phyloP scores from a whole-genome alignment of 1,139 yeast species.

The Blastobotrys petasosporus region DNA sequence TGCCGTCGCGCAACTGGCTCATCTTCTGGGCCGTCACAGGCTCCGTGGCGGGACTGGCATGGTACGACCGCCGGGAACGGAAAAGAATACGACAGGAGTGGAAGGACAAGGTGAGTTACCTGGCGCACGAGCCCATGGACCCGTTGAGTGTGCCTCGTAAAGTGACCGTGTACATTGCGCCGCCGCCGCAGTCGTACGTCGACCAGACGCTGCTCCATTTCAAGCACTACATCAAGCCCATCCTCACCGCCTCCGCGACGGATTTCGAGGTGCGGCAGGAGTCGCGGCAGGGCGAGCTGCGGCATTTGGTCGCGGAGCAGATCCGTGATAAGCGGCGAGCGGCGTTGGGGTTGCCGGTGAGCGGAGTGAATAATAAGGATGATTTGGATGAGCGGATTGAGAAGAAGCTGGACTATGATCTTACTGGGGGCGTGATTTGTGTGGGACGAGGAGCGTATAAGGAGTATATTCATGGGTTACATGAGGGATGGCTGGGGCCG shows the following conservation, averaged over 20 bases:
- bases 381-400: conserved; percentile 29
- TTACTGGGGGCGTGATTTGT: conserved; percentile 80
- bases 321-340: conserved; percentile 63
- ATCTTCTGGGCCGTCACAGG: conserved; percentile 76
- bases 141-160: conserved; percentile 62
- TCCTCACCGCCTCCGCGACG: conserved; percentile 76
- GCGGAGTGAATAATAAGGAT: conserved; percentile 21
- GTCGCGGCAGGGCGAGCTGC: conserved; percentile 79
- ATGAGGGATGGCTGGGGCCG: conserved; percentile 94
- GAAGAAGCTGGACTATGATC: conserved; percentile 27
- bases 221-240: conserved; percentile 78
- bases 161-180: conserved; percentile 78
- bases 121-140: conserved; percentile 42
- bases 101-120: conserved; percentile 52
- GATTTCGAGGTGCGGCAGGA: conserved; percentile 75
- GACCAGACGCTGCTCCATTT: conserved; percentile 71
- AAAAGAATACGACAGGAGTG: conserved; percentile 58
- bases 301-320: conserved; percentile 74
- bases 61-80: conserved; percentile 75
- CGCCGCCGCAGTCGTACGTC: conserved; percentile 91
- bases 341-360: conserved; percentile 24
- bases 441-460: conserved; percentile 94
- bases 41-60: conserved; percentile 61
- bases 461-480: conserved; percentile 84
- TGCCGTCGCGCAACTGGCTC: conserved; percentile 92